A percentile compares a stretch with the other conserved stretches of the same genome.
Conservation (phyloP, 768 basidiomycete genomes). For the Gyrodon lividus region DNA sequence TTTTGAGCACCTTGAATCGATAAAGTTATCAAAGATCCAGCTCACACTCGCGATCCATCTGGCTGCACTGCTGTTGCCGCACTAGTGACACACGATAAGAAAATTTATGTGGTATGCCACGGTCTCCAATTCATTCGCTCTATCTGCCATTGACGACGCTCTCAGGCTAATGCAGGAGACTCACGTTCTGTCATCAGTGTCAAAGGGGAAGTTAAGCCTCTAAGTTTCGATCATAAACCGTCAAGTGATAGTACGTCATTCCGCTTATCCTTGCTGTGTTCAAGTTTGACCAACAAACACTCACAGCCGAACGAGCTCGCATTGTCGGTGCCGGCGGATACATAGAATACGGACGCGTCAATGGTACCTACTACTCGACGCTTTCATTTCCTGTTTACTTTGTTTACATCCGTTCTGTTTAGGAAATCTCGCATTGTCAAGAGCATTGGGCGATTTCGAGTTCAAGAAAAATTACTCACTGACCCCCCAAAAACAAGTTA, state of each 20-base stretch:
- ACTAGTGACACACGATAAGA: constrained; percentile 72
- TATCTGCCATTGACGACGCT: constrained; percentile 1
- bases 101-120: constrained; percentile 72
- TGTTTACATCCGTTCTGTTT: constrained; percentile 1
- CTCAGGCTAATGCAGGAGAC: constrained; percentile 95
- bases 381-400: neutral
- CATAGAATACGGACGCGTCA: constrained; percentile 95
- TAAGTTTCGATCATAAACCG: constrained; percentile 97
- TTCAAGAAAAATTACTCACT: constrained; percentile 93
- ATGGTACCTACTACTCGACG: constrained; percentile 54
- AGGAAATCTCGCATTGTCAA: constrained; percentile 95
- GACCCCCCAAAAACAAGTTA: constrained; percentile 86
- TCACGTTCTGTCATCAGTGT: constrained; percentile 86
- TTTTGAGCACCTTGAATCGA: constrained; percentile 3
- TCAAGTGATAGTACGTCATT: constrained; percentile 67
- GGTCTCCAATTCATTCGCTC: constrained; percentile 9
- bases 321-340: constrained; percentile 92
- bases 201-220: constrained; percentile 81
- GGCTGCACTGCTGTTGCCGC: constrained; percentile 95
- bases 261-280: neutral
- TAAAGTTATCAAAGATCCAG: constrained; percentile 57
- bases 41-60: constrained; percentile 87
- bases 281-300: constrained; percentile 6
- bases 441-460: constrained; percentile 96
- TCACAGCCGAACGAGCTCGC: constrained; percentile 74